A percentile compares a stretch with the other conserved stretches of the same genome.
Evolutionary conservation across 306 rosid species (phyloP).

Genomic region (Corylus americana): DNA sequence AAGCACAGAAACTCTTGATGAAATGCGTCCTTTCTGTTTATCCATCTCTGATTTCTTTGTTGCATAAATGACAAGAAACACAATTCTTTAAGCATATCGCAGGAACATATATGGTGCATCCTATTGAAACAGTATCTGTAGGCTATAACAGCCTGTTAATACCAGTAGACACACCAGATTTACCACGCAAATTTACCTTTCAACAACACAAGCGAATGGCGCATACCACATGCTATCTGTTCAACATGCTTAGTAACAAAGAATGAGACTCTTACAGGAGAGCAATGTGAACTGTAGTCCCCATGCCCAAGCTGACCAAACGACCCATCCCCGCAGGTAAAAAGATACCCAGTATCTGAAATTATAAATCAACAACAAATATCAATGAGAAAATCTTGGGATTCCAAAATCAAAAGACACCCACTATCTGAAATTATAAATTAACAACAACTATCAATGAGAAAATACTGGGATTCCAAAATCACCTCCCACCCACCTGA

Average conservation of each 20-base stretch:
- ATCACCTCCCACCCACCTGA: constrained; percentile 36
- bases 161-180: neutral
- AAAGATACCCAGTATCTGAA: constrained; percentile 59
- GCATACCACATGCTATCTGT: constrained; percentile 86
- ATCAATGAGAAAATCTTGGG: neutral
- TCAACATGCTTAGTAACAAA: constrained; percentile 54
- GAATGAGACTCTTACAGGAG: constrained; percentile 58
- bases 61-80: neutral
- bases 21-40: neutral
- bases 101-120: neutral
- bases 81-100: neutral
- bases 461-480: neutral
- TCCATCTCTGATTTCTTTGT: neutral
- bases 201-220: constrained; percentile 80
- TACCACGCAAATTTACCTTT: constrained; percentile 49
- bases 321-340: constrained; percentile 87
- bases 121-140: constrained; percentile 6
- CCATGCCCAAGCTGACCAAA: constrained; percentile 99
- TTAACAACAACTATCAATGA: constrained; percentile 15
- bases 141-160: neutral
- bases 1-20: neutral
- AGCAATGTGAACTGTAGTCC: constrained; percentile 49
- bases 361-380: constrained; percentile 25
- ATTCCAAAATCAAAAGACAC: constrained; percentile 25
- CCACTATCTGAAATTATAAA: constrained; percentile 52